These are phyloP conservation scores for Diplocarpon mali DNA, from an alignment of 2,329 filamentous ascomycete species.

Conservation along the genomic window DNA sequence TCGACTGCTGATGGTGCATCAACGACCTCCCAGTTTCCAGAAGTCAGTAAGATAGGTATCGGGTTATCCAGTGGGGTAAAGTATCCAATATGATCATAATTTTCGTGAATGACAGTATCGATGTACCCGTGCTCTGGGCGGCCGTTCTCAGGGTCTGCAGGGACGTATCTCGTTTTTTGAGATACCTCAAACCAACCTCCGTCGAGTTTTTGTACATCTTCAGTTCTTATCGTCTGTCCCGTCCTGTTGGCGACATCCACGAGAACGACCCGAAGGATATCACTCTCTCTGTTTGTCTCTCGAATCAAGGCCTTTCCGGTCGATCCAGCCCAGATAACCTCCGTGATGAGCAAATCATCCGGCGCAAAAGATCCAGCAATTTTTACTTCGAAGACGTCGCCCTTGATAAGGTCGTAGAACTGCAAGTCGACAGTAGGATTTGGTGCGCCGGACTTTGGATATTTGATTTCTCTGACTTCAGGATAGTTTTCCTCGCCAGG, in stretches of 20 bases:
- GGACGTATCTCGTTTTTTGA: constrained; percentile 74
- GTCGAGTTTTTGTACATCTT: constrained; percentile 75
- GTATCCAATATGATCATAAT: constrained; percentile 86
- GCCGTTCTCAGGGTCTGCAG: constrained; percentile 66
- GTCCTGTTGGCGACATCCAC: constrained; percentile 65
- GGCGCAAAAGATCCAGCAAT: constrained; percentile 69
- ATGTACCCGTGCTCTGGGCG: constrained; percentile 81
- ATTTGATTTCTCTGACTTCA: constrained; percentile 86
- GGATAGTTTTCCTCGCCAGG: constrained; percentile 79
- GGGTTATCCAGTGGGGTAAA: constrained; percentile 80
- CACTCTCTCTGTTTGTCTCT: constrained; percentile 89
- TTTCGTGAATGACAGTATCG: constrained; percentile 76
- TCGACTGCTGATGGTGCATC: constrained; percentile 77
- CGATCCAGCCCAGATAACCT: constrained; percentile 77
- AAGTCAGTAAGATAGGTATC: constrained; percentile 75
- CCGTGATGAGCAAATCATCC: constrained; percentile 80
- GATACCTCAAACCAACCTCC: constrained; percentile 97
- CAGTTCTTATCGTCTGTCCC: constrained; percentile 67
- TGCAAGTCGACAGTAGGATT: constrained; percentile 83
- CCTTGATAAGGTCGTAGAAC: constrained; percentile 75
- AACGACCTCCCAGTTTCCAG: constrained; percentile 86
- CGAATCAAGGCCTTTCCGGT: constrained; percentile 70
- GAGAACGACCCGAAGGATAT: constrained; percentile 76
- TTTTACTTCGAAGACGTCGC: constrained; percentile 68
- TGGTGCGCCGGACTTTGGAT: constrained; percentile 88